These are phyloP conservation scores for Cercospora sp. DNA, from an alignment of 2,329 filamentous ascomycete species.

Conservation along the genomic window DNA sequence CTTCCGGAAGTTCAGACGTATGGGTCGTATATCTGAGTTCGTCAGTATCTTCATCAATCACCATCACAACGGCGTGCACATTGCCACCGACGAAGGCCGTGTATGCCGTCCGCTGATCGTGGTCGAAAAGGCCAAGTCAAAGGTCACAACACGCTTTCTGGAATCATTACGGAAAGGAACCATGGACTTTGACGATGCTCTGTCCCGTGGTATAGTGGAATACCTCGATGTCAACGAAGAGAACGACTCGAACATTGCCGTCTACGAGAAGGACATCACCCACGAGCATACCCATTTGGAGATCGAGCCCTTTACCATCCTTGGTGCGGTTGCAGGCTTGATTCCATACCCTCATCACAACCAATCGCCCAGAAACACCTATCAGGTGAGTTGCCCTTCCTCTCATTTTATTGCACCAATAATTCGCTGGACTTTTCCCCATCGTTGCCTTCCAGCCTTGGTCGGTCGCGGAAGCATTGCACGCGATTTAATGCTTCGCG, in stretches of 20 bases:
- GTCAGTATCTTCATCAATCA: conserved; percentile 54
- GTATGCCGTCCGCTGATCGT: conserved; percentile 96
- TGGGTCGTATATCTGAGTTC: conserved; percentile 91
- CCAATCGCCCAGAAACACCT: conserved; percentile 96
- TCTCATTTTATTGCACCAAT: too few species aligned
- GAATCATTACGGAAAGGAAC: conserved; percentile 78
- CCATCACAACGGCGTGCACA: conserved; percentile 27
- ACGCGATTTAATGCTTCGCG: too few species aligned
- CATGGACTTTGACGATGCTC: conserved; percentile 89
- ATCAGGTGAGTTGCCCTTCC: conserved; percentile 41
- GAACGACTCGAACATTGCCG: conserved; percentile 89
- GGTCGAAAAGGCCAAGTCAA: conserved; percentile 82
- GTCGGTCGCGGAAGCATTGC: too few species aligned
- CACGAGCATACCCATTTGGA: conserved; percentile 88
- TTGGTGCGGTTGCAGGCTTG: conserved; percentile 90
- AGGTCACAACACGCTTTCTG: conserved; percentile 75
- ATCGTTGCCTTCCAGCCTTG: too few species aligned
- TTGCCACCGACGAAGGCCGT: conserved; percentile 94
- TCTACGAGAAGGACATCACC: conserved; percentile 82
- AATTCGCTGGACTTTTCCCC: too few species aligned
- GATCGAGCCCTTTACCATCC: conserved; percentile 95
- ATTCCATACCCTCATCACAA: conserved; percentile 99
- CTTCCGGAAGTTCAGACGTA: conserved; percentile 83
- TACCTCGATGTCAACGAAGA: conserved; percentile 99
- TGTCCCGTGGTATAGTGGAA: conserved; percentile 86